Evolutionary conservation across 495 filamentous ascomycete genomes (phyloP).

Genomic region (Penicillium psychrofluorescens): DNA sequence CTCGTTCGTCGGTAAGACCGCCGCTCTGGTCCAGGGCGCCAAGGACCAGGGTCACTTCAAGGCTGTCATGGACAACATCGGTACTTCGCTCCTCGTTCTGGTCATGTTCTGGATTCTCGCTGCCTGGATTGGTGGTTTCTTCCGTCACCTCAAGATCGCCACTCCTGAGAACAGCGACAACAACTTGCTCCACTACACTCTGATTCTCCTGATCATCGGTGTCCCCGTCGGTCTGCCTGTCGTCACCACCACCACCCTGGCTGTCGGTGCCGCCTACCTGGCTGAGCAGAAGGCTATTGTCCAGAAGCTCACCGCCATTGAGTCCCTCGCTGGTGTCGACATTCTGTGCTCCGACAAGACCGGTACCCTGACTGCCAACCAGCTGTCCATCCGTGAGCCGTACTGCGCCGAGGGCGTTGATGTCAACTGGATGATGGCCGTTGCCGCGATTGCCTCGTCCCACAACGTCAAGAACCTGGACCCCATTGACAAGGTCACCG

Average conservation of each 20-base stretch:
- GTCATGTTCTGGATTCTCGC: constrained; percentile 67
- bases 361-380: constrained; percentile 73
- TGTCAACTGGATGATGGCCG: constrained; percentile 77
- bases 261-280: constrained; percentile 68
- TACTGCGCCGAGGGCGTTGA: constrained; percentile 69
- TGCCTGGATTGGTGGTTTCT: constrained; percentile 72
- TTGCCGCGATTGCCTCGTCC: constrained; percentile 65
- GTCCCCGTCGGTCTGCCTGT: constrained; percentile 71
- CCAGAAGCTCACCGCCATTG: constrained; percentile 69
- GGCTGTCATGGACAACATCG: constrained; percentile 76
- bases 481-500: constrained; percentile 71
- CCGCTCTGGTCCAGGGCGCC: constrained; percentile 62
- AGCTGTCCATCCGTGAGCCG: constrained; percentile 67
- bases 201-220: constrained; percentile 66
- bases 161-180: constrained; percentile 46
- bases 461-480: constrained; percentile 73
- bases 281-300: constrained; percentile 71
- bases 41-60: constrained; percentile 72
- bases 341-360: constrained; percentile 73
- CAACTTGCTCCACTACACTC: constrained; percentile 57
- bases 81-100: constrained; percentile 63
- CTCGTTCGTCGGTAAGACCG: constrained; percentile 70
- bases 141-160: constrained; percentile 60
- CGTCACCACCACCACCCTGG: constrained; percentile 67
- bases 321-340: constrained; percentile 70